Base-by-base conservation (phyloP, 495 filamentous ascomycete species). In the Trichoderma reesei region DNA sequence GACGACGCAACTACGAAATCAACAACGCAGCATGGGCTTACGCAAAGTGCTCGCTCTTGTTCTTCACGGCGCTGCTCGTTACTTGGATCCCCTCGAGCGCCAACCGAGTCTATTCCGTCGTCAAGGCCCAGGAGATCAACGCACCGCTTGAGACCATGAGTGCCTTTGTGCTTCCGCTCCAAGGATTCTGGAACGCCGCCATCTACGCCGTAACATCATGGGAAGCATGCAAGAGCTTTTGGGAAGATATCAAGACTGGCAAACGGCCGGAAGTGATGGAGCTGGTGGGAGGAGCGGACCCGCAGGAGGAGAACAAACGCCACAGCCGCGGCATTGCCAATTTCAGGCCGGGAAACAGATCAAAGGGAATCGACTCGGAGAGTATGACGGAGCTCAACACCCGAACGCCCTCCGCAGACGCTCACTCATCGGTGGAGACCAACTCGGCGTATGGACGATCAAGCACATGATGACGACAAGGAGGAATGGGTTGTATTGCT, bases 21-120 rank as follows among this genome's bases (percentile, higher is more conserved):
- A 78, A 78, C 68, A 79, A 74, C 59, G 86, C 85, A 4, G 85
- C 86, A 3, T 92, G 87, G 87, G 85, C 86, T 0, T 96, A 94
- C 71, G 86, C 84, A 59, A 92, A 92, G 65, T 92, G 89, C 63
- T 86, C 91, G 0, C 83, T 93, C 69, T 78, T 95, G n/a, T 95
- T 94, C 77, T 95, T 95, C 71, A 78, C 86, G 13, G 89, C 89
- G 0, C 79, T 96, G 61, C 78, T 92, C 42, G 82, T 93, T 42
- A 92, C 90, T 20, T 96, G 91, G 91, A 85, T 92, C 5, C 91
- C 91, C 1, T 92, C 90, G 1, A 89, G 86, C 20, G 79, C 86
- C 64, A 95, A 95, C 72, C 81, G 91, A 26, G 82, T 92, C 33
- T 92, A 90, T 73, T 82, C 82, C 16, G 70, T 92, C 18, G 77